Percentiles rank a stretch among this genome's conserved stretches.
Conservation (phyloP, 2,329 filamentous ascomycete species). For the Fusarium continuum region DNA sequence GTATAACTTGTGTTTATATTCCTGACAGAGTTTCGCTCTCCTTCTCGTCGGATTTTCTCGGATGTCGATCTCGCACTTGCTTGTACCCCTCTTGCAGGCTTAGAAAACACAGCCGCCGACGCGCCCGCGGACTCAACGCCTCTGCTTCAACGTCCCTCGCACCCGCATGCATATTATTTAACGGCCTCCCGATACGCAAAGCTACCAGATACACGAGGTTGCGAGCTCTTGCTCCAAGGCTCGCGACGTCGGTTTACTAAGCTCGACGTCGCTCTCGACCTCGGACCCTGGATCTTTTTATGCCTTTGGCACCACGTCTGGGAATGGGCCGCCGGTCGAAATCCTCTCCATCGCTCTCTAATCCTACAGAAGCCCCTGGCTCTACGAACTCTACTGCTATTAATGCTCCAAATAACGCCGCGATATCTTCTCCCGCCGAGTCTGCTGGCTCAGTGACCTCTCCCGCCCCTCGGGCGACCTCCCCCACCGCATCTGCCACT, state of each 20-base stretch:
- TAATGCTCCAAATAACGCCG: conserved; percentile 50
- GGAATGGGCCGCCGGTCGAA: conserved; percentile 44
- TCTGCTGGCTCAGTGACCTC: conserved; percentile 51
- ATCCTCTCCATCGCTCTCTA: conserved; percentile 48
- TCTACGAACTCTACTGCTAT: conserved; percentile 48
- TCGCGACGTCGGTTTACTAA: conserved; percentile 32
- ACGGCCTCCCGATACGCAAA: conserved; percentile 24
- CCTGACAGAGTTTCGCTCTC: neutral
- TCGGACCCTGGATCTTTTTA: conserved; percentile 36
- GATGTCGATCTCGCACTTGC: conserved; percentile 16
- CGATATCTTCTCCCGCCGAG: conserved; percentile 45
- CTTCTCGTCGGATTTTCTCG: conserved; percentile 7
- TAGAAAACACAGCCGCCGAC: conserved; percentile 29
- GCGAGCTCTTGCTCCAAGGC: conserved; percentile 29
- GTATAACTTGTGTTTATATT: conserved; percentile 9
- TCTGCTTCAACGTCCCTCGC: conserved; percentile 21
- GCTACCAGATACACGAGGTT: conserved; percentile 11
- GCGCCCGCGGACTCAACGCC: conserved; percentile 22
- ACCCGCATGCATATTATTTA: conserved; percentile 26
- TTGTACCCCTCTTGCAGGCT: conserved; percentile 25
- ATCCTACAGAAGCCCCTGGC: conserved; percentile 53
- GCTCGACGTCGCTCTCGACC: conserved; percentile 36
- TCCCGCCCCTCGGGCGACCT: conserved; percentile 31
- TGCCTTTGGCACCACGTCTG: conserved; percentile 43
- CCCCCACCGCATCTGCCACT: conserved; percentile 37